Conservation (phyloP, 768 basidiomycete species). For the Rubroboletus satanas region DNA sequence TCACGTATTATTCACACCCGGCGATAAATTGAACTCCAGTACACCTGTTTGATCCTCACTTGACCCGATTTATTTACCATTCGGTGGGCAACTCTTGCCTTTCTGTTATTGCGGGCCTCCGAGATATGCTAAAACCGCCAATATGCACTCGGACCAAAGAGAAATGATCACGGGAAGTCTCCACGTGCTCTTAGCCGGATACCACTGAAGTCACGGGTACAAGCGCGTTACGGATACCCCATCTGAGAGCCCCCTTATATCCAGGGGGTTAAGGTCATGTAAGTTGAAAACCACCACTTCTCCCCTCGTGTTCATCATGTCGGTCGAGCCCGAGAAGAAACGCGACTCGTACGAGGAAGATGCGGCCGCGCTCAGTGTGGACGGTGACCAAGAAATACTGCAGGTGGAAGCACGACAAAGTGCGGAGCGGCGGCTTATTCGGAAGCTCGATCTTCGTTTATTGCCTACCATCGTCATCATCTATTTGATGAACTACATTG, state of each 20-base stretch:
- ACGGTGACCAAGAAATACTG: neutral
- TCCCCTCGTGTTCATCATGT: constrained; percentile 7
- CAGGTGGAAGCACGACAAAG: constrained; percentile 3
- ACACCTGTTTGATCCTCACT: neutral
- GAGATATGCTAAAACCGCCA: neutral
- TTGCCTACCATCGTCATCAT: constrained; percentile 57
- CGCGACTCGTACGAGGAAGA: constrained; percentile 4
- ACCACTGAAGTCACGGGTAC: neutral
- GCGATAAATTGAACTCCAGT: neutral
- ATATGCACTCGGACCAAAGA: neutral
- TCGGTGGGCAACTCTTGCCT: neutral
- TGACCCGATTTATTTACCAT: neutral
- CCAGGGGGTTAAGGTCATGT: neutral
- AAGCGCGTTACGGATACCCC: neutral
- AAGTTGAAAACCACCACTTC: neutral
- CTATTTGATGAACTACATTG: constrained; percentile 66
- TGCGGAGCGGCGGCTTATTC: constrained; percentile 37
- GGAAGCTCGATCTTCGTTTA: constrained; percentile 53
- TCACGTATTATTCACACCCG: neutral
- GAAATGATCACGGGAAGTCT: neutral
- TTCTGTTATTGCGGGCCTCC: neutral
- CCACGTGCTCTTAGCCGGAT: neutral
- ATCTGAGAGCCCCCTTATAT: neutral
- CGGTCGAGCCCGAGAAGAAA: constrained; percentile 15
- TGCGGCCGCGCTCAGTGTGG: neutral